Evolutionary conservation across 306 rosid species (phyloP).

Genomic region (Prinsepia uniflora): DNA sequence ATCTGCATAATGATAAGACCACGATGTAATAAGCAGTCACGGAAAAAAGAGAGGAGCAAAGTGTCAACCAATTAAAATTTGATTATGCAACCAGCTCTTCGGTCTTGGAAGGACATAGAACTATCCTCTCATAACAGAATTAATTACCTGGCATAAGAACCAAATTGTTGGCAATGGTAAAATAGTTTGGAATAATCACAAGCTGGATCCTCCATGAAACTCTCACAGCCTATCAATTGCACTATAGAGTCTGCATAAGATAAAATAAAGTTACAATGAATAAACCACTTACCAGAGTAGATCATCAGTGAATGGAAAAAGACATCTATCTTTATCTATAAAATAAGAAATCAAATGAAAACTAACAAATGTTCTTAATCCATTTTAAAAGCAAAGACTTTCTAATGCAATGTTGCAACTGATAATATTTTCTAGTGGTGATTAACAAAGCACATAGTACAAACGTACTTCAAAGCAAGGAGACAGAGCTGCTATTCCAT

Average conservation of each 20-base stretch:
- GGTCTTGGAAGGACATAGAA: slow-evolving; percentile 1
- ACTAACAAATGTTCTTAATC: not conserved
- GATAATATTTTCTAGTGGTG: not conserved
- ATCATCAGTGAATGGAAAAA: not conserved
- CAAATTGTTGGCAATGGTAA: slow-evolving; percentile 65
- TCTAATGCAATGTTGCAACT: not conserved
- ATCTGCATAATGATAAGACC: slow-evolving; percentile 47
- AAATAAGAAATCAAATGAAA: not conserved
- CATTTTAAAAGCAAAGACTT: not conserved
- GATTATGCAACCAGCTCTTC: not conserved
- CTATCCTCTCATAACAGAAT: not conserved
- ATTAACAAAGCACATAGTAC: not conserved
- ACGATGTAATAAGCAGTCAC: slow-evolving; percentile 19
- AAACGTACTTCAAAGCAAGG: not conserved
- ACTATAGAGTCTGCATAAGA: slow-evolving; percentile 49
- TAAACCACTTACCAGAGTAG: not conserved
- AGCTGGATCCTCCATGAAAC: slow-evolving; percentile 22
- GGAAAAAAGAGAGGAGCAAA: not conserved
- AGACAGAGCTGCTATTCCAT: slow-evolving; percentile 14
- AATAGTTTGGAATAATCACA: slow-evolving; percentile 48
- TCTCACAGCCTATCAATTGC: slow-evolving; percentile 46
- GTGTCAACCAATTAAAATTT: not conserved
- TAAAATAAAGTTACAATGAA: slow-evolving; percentile 6
- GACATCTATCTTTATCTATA: not conserved
- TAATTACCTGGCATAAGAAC: slow-evolving; percentile 54